Evolutionary conservation across 768 basidiomycete species (phyloP).

Genomic region (Lepiota brunneoincarnata): DNA sequence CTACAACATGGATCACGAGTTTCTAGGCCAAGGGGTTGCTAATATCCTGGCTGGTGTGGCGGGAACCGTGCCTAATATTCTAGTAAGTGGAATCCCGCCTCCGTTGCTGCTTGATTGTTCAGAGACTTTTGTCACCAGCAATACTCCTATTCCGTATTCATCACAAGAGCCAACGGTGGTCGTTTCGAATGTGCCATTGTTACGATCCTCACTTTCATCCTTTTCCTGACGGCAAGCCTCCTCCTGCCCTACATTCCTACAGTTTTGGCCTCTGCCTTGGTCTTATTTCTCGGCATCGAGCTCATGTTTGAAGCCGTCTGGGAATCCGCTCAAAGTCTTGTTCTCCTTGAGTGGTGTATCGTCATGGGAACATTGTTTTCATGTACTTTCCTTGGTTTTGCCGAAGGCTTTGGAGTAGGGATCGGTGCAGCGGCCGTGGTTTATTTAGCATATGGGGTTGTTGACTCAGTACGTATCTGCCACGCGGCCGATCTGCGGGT

Average conservation of each 20-base stretch:
- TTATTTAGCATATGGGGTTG: conserved; percentile 18
- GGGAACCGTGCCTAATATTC: conserved; percentile 19
- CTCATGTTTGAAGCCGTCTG: conserved; percentile 21
- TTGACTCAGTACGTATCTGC: conserved; percentile 19
- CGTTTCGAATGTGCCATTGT: conserved; percentile 20
- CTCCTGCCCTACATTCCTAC: conserved; percentile 22
- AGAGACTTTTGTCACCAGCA: neutral
- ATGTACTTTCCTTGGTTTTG: conserved; percentile 23
- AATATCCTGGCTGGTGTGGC: conserved; percentile 20
- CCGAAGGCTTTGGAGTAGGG: conserved; percentile 23
- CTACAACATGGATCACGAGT: conserved; percentile 24
- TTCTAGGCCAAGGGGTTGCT: conserved; percentile 20
- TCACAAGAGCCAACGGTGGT: conserved; percentile 22
- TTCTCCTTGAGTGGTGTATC: conserved; percentile 19
- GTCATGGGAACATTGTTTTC: conserved; percentile 18
- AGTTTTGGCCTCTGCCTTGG: conserved; percentile 19
- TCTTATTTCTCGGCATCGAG: conserved; percentile 23
- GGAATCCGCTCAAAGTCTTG: conserved; percentile 19
- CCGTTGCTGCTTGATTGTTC: too few species aligned
- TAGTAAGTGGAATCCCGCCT: conserved; percentile 11
- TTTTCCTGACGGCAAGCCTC: conserved; percentile 18
- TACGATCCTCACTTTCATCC: conserved; percentile 12
- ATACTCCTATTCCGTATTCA: conserved; percentile 20
- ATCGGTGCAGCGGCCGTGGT: conserved; percentile 19
- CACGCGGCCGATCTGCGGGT: neutral